phyloP scores from a whole-genome alignment of 2,329 filamentous ascomycete species.

The Bipolaris sorokiniana region DNA sequence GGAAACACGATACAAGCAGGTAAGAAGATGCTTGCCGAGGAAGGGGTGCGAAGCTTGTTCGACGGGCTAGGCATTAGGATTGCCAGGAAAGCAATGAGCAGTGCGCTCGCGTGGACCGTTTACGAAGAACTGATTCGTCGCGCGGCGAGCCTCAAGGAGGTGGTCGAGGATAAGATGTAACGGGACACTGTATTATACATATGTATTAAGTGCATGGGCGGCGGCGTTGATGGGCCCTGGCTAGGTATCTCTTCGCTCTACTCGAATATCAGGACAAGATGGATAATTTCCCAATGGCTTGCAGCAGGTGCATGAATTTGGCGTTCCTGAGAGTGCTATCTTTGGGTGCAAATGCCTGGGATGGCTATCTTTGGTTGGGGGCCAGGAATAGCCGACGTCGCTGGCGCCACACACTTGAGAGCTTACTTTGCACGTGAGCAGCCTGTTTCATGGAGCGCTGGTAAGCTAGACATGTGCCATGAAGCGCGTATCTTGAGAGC shows the following conservation, averaged over 20 bases:
- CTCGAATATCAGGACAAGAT: not conserved
- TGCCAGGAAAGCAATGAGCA: slow-evolving; percentile 88
- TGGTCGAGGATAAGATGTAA: slow-evolving; percentile 35
- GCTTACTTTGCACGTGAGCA: not conserved
- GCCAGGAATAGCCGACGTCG: slow-evolving; percentile 20
- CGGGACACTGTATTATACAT: slow-evolving; percentile 13
- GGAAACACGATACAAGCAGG: slow-evolving; percentile 80
- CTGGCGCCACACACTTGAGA: slow-evolving; percentile 16
- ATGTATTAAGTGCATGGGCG: slow-evolving; percentile 4
- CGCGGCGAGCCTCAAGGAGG: slow-evolving; percentile 59
- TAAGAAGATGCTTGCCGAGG: slow-evolving; percentile 78
- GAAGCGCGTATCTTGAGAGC: slow-evolving; percentile 10
- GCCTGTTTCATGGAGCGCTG: slow-evolving; percentile 30
- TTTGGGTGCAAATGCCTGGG: not conserved
- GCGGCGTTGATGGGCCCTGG: slow-evolving; percentile 11
- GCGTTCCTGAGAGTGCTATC: not conserved
- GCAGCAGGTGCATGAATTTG: not conserved
- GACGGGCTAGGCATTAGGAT: slow-evolving; percentile 87
- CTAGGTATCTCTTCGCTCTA: slow-evolving; percentile 17
- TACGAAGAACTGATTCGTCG: slow-evolving; percentile 91
- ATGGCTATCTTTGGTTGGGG: not conserved
- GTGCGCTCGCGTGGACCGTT: slow-evolving; percentile 94
- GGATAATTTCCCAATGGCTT: not conserved
- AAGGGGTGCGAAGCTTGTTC: slow-evolving; percentile 80
- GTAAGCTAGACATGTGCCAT: slow-evolving; percentile 5